A percentile compares a stretch with the other conserved stretches of the same genome.
These are phyloP conservation scores for Scutellaria minor DNA, from an alignment of 257 asterid genomes.

Conservation along the genomic window DNA sequence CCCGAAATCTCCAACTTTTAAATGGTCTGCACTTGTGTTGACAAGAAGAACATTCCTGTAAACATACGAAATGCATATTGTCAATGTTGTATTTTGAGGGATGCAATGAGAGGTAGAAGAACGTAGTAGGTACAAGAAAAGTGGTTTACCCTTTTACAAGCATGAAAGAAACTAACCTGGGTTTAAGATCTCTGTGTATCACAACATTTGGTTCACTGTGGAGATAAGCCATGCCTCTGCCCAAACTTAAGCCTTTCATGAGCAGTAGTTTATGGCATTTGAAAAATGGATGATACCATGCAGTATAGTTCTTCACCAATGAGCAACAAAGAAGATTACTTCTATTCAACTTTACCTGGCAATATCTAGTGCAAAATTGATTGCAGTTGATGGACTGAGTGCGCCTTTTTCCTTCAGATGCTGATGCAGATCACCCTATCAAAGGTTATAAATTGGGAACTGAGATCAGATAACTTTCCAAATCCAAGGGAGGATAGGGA, in stretches of 20 bases:
- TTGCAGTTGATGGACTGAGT: constrained; percentile 73
- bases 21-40: constrained; percentile 88
- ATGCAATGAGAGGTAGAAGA: constrained; percentile 20
- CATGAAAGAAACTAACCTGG: constrained; percentile 66
- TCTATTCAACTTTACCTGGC: constrained; percentile 65
- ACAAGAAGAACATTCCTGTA: constrained; percentile 95
- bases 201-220: constrained; percentile 96
- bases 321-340: background rate
- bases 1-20: constrained; percentile 99
- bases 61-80: background rate
- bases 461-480: constrained; percentile 13
- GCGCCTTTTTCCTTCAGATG: constrained; percentile 91
- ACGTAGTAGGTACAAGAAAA: constrained; percentile 2
- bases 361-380: constrained; percentile 91
- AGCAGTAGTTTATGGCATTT: constrained; percentile 24
- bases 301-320: constrained; percentile 12
- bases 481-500: constrained; percentile 23
- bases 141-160: constrained; percentile 6
- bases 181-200: constrained; percentile 96
- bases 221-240: constrained; percentile 99
- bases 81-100: constrained; percentile 7
- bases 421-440: constrained; percentile 97
- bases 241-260: constrained; percentile 28
- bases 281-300: constrained; percentile 23
- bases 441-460: constrained; percentile 29